Evolutionary conservation across 2,329 filamentous ascomycete species (phyloP), one percentile per base, ranked within the genome.

Genomic region (Alternaria postmessia): DNA sequence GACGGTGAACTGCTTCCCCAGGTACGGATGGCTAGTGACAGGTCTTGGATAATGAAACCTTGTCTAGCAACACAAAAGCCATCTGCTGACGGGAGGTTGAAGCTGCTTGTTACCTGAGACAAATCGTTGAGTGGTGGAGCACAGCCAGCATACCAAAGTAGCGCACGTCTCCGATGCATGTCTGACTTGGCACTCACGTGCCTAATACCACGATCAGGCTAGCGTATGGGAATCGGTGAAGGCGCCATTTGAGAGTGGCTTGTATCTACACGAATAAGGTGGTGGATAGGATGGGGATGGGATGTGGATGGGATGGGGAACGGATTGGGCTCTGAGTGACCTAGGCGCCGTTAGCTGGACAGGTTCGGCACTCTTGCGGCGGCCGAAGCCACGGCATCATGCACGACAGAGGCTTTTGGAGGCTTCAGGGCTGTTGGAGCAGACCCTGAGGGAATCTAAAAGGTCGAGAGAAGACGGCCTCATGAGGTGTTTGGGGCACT

Each of bases 151-250:
- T 59, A 66, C 72, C 68, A 60, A 71, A 74, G 67, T 62, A 56
- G 71, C 65, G 62, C 61, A 62, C 68, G 63, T 68, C 68, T 60
- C 73, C 73, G 73, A 75, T 72, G 72, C 71, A 65, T 67, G 70
- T 72, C 62, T 69, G 61, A 65, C 69, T 64, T 67, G 65, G 67
- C 72, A 57, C 66, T 72, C 73, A 73, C 72, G 70, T 70, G 62
- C 68, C 53, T 51, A 16, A 26, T 20, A 5, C 18, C 55, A 54
- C 46, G 54, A 65, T 54, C 51, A 57, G 52, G 63, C 54, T 62
- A 61, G 67, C 57, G 54, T 44, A 52, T 63, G 60, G 62, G 42
- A 61, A 62, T 56, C 62, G 63, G 65, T 62, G 58, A 60, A 56
- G 51, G 59, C 49, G 64, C 63, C 52, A 66, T 63, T 67, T 54